Evolutionary conservation across 495 filamentous ascomycete species (phyloP).

Genomic region (Neurospora tetraspora): DNA sequence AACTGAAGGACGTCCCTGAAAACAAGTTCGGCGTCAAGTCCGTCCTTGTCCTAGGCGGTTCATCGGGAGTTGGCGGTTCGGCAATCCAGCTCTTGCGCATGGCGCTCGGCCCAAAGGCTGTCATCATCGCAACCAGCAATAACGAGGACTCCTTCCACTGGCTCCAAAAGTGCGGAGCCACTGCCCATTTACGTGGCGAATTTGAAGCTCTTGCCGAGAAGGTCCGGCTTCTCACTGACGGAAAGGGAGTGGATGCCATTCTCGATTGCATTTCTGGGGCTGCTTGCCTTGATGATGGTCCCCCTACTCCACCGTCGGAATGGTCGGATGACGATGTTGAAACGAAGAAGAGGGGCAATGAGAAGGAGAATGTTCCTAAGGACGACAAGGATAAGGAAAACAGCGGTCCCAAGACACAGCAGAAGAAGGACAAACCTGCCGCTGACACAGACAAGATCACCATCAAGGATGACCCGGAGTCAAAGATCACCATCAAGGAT

Average conservation of each 20-base stretch:
- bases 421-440: neutral
- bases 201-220: neutral
- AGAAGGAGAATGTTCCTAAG: too few species aligned
- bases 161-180: slow-evolving; percentile 1
- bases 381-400: too few species aligned
- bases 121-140: slow-evolving; percentile 24
- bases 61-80: slow-evolving; percentile 29
- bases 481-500: neutral
- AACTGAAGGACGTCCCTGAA: neutral
- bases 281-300: neutral
- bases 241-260: slow-evolving; percentile 31
- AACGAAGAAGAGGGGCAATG: neutral
- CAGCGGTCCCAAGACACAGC: too few species aligned
- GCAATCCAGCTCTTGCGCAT: slow-evolving; percentile 33
- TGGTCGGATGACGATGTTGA: neutral
- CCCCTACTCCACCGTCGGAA: neutral
- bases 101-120: slow-evolving; percentile 19
- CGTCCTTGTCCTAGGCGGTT: slow-evolving; percentile 34
- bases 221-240: slow-evolving; percentile 1
- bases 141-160: slow-evolving; percentile 19
- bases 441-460: neutral
- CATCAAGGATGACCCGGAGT: neutral
- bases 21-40: slow-evolving; percentile 10
- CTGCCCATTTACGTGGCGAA: slow-evolving; percentile 22
- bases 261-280: slow-evolving; percentile 23